These are phyloP conservation scores for Wilhelminamyces savonicus DNA, from an alignment of 805 yeast species.

Conservation along the genomic window DNA sequence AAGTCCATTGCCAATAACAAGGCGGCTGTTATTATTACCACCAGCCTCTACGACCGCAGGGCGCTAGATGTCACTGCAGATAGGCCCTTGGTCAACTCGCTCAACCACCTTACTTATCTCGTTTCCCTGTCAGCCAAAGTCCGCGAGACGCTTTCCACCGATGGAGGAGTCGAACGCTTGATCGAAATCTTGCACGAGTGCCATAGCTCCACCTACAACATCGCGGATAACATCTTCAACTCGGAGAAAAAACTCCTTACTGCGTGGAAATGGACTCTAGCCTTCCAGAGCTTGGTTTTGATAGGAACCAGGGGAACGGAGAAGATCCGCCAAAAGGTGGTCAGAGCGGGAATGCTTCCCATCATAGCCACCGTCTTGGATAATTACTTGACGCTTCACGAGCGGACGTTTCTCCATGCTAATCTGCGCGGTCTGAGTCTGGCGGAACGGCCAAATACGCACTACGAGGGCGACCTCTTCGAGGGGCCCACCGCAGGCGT, in stretches of 20 bases:
- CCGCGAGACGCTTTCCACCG: conserved; percentile 79
- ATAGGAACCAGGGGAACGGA: conserved; percentile 94
- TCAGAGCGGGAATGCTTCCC: conserved; percentile 87
- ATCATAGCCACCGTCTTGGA: conserved; percentile 88
- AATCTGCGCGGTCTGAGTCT: conserved; percentile 3
- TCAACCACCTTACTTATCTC: conserved; percentile 83
- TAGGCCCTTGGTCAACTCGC: conserved; percentile 83
- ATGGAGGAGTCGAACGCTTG: conserved; percentile 88
- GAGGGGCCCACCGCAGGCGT: no score
- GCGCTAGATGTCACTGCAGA: conserved; percentile 89
- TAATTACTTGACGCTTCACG: conserved; percentile 56
- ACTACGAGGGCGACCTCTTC: no score
- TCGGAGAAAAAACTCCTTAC: conserved; percentile 46
- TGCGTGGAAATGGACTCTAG: conserved; percentile 97
- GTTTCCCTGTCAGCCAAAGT: conserved; percentile 84
- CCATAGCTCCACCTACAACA: conserved; percentile 31
- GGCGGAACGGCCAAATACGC: no score
- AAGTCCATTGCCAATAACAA: conserved; percentile 70
- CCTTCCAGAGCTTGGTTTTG: conserved; percentile 86
- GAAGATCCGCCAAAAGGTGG: conserved; percentile 74
- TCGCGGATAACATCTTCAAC: conserved; percentile 25
- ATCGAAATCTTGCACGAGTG: conserved; percentile 84
- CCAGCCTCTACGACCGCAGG: conserved; percentile 84
- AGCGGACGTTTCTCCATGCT: conserved; percentile 30
- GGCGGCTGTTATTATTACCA: conserved; percentile 89